phyloP scores from a whole-genome alignment of 2,329 filamentous ascomycete species.

The Rhynchosporium secalis region DNA sequence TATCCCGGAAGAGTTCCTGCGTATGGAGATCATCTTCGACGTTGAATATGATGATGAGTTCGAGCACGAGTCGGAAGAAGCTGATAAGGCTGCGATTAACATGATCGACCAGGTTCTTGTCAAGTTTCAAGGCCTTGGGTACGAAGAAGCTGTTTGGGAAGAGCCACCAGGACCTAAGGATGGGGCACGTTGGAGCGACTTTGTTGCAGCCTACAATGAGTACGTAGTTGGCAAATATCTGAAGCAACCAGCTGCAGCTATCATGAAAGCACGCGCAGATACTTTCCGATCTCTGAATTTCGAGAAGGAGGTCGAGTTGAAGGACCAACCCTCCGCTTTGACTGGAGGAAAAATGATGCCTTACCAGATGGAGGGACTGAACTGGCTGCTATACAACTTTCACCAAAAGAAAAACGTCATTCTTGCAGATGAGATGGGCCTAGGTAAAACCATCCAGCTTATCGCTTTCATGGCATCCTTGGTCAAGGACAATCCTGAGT shows the following conservation, averaged over 20 bases:
- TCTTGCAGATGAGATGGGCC: slow-evolving; percentile 95
- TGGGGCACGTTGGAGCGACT: slow-evolving; percentile 71
- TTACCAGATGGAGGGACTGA: slow-evolving; percentile 89
- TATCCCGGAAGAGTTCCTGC: slow-evolving; percentile 81
- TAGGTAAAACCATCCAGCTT: slow-evolving; percentile 95
- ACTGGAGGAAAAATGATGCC: slow-evolving; percentile 83
- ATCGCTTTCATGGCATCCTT: slow-evolving; percentile 78
- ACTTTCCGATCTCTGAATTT: slow-evolving; percentile 69
- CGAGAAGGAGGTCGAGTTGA: slow-evolving; percentile 61
- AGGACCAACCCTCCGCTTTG: slow-evolving; percentile 71
- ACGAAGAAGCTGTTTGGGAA: slow-evolving; percentile 92
- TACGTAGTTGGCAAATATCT: slow-evolving; percentile 81
- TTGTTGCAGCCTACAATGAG: slow-evolving; percentile 80
- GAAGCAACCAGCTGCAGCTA: slow-evolving; percentile 51
- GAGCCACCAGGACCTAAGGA: slow-evolving; percentile 67
- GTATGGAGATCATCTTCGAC: slow-evolving; percentile 85
- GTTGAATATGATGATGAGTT: slow-evolving; percentile 64
- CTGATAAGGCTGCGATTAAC: slow-evolving; percentile 69
- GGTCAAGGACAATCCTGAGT: slow-evolving; percentile 62
- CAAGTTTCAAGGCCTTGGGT: slow-evolving; percentile 90
- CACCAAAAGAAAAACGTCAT: slow-evolving; percentile 81
- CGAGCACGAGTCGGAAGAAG: slow-evolving; percentile 58
- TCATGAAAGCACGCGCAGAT: slow-evolving; percentile 67
- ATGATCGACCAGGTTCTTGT: slow-evolving; percentile 74
- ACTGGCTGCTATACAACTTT: slow-evolving; percentile 94